Evolutionary conservation across 306 rosid species (phyloP), one percentile per base, ranked within the genome.

Genomic region (Clitoria ternatea): DNA sequence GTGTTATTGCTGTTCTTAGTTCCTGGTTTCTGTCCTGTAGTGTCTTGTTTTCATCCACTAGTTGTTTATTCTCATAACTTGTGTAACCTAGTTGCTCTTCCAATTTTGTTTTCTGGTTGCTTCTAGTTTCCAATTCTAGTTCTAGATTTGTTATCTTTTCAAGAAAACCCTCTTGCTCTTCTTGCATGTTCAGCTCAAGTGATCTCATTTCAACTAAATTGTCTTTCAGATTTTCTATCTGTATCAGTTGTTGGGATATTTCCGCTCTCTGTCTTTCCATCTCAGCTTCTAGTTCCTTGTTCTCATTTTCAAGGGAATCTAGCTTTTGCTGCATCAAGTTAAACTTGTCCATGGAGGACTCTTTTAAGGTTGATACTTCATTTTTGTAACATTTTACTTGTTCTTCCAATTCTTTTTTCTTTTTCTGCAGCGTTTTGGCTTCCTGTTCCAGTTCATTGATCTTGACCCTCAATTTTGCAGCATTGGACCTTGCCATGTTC

Each of bases 371-470:
- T 24, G 49, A 44, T 4, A 77, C 80, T 70, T 80, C 75, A 8
- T 56, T 75, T 39, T 44, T 55, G 5, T 39, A 39, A 33, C 52
- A 8, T 30, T 37, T 72, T 60, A 77, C 20, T 11, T 45, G 73
- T 66, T 76, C 81, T 78, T 82, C 82, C 77, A 80, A 42, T 64
- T 87, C 85, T 24, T 30, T 66, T 29, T 68, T 89, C 48, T 82
- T 80, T 6, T 24, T 39, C 11, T n/a, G 39, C 8, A 79, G 23
- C 40, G 64, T 47, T 7, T 73, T 70, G 9, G 63, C 53, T 53
- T 82, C 83, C 15, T 1, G 7, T 63, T 66, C 49, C 48, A 86
- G 55, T 17, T 79, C 74, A 40, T 64, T 55, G 13, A 63, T 44
- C 40, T 60, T 80, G 37, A 71, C 42, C 72, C 35, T 73, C 54